Evolutionary conservation across 2,329 filamentous ascomycete species (phyloP).

Genomic region (Fusarium sterilihyphosum): DNA sequence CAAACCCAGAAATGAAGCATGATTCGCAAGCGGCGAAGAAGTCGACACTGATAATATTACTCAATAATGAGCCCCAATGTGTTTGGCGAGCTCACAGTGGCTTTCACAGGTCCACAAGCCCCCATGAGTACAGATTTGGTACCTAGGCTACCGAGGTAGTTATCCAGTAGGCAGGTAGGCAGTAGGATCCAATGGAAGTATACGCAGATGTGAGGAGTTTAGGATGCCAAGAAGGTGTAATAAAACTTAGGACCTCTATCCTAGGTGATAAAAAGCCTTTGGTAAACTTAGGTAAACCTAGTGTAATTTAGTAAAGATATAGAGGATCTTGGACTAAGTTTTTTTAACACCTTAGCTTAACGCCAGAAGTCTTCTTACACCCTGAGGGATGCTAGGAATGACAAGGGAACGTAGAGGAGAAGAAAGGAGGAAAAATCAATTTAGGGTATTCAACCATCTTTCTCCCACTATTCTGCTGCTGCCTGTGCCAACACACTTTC

Average conservation of each 20-base stretch:
- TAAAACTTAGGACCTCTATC: too few relatives aligned
- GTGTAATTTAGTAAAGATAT: too few relatives aligned
- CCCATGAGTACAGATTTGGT: background rate
- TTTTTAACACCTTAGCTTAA: too few relatives aligned
- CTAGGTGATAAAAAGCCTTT: too few relatives aligned
- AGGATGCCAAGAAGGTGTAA: background rate
- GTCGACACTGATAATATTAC: background rate
- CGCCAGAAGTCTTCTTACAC: too few relatives aligned
- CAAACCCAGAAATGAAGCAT: background rate
- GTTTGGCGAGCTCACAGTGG: background rate
- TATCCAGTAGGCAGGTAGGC: background rate
- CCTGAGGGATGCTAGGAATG: background rate
- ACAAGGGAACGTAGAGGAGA: background rate
- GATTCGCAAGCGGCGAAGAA: background rate
- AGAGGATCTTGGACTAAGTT: too few relatives aligned
- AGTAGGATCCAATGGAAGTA: background rate
- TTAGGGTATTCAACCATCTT: background rate
- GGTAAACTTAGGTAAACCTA: too few relatives aligned
- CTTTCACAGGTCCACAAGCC: background rate
- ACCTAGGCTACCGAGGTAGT: background rate
- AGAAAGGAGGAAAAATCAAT: background rate
- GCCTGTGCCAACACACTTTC: conserved; percentile 50
- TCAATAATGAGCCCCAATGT: background rate
- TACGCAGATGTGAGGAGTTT: background rate
- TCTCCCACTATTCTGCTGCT: conserved; percentile 17